These are phyloP conservation scores for Metschnikowia shivogae DNA, from an alignment of 805 yeast species.

Conservation along the genomic window DNA sequence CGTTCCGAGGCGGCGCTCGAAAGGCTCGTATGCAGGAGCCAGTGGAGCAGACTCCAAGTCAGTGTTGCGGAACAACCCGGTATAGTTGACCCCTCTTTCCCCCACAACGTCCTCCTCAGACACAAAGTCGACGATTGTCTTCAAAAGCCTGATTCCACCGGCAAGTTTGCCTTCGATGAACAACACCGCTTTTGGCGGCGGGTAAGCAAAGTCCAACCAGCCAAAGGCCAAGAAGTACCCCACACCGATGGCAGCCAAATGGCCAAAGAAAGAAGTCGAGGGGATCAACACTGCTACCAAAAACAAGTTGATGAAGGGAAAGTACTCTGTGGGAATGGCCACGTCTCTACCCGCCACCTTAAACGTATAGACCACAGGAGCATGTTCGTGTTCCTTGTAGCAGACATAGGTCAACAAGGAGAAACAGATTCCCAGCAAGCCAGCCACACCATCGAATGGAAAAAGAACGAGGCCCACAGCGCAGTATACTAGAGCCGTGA, in stretches of 20 bases:
- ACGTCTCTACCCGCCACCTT: constrained; percentile 32
- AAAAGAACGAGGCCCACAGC: constrained; percentile 46
- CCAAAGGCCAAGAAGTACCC: constrained; percentile 65
- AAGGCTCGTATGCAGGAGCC: constrained; percentile 9
- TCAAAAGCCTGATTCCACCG: constrained; percentile 48
- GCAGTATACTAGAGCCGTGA: constrained; percentile 63
- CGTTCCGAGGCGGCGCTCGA: constrained; percentile 15
- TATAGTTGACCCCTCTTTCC: constrained; percentile 33
- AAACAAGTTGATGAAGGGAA: constrained; percentile 53
- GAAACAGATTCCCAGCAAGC: constrained; percentile 73
- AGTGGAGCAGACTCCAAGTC: constrained; percentile 21
- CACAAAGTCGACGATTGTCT: constrained; percentile 51
- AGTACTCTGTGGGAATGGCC: constrained; percentile 52
- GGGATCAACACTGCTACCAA: constrained; percentile 54
- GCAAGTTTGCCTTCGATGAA: constrained; percentile 59
- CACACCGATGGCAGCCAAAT: constrained; percentile 57
- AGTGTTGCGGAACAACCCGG: constrained; percentile 21
- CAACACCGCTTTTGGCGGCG: constrained; percentile 61
- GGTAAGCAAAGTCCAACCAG: constrained; percentile 53
- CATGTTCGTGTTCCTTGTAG: constrained; percentile 36
- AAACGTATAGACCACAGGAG: constrained; percentile 37
- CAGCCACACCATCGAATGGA: constrained; percentile 53
- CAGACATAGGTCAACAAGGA: constrained; percentile 61
- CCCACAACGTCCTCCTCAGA: constrained; percentile 57
- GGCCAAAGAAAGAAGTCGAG: constrained; percentile 69